phyloP scores from a whole-genome alignment of 2,329 filamentous ascomycete species.

The Aspergillus pseudoglaucus region DNA sequence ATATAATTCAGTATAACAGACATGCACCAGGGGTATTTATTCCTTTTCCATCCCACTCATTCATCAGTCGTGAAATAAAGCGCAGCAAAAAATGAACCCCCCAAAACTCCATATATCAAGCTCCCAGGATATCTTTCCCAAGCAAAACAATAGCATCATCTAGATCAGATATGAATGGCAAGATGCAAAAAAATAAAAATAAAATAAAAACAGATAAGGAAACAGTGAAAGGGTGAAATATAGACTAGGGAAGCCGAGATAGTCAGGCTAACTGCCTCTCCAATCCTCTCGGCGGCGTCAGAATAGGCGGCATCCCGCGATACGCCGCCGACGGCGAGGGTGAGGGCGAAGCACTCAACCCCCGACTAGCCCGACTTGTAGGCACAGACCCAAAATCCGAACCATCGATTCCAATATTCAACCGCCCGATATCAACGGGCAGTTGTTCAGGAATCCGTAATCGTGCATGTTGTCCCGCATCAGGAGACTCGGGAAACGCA shows the following conservation, averaged over 20 bases:
- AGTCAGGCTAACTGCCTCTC: constrained; percentile 34
- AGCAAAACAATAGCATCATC: not conserved
- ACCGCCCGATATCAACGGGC: constrained; percentile 20
- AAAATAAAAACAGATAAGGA: not conserved
- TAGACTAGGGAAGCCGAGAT: not conserved
- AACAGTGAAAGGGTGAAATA: not conserved
- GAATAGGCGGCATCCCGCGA: constrained; percentile 19
- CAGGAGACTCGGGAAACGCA: constrained; percentile 10
- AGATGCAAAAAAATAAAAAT: not conserved
- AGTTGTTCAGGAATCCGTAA: constrained; percentile 19
- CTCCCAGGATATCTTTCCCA: not conserved
- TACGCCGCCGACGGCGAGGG: constrained; percentile 15
- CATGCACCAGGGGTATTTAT: constrained; percentile 5
- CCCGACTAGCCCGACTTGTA: constrained; percentile 14
- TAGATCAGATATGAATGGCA: not conserved
- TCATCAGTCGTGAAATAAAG: not conserved
- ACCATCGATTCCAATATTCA: constrained; percentile 17
- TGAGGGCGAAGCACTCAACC: constrained; percentile 4
- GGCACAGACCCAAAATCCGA: constrained; percentile 11
- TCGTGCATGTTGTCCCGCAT: constrained; percentile 16
- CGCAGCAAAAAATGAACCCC: not conserved
- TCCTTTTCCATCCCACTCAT: constrained; percentile 4
- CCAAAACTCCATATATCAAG: not conserved
- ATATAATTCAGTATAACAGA: not conserved
- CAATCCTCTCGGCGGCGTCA: constrained; percentile 28